Conservation (phyloP, 441 rosid genomes). For the Populus hybrid region DNA sequence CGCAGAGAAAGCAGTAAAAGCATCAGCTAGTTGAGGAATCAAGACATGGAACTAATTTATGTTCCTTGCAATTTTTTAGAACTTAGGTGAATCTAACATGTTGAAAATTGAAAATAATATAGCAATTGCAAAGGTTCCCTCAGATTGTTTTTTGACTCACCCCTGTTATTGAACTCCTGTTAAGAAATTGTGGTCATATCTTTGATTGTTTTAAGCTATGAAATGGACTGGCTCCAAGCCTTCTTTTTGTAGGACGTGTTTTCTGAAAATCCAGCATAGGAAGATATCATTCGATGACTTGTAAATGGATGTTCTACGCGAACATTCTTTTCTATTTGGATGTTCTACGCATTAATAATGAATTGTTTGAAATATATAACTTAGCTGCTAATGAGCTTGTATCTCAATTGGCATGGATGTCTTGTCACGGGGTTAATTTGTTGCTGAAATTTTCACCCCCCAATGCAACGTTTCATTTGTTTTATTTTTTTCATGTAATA, state of each 20-base stretch:
- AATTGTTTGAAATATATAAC: neutral
- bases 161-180: neutral
- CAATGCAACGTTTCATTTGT: too few species aligned
- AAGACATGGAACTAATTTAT: neutral
- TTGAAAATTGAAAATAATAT: conserved; percentile 26
- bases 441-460: too few species aligned
- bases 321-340: too few species aligned
- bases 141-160: neutral
- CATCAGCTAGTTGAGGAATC: conserved; percentile 38
- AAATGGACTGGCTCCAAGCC: neutral
- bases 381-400: neutral
- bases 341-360: neutral
- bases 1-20: conserved; percentile 96
- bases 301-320: neutral
- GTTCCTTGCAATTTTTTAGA: conserved; percentile 8
- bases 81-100: conserved; percentile 3
- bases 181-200: neutral
- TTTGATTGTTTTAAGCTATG: neutral
- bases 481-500: too few species aligned
- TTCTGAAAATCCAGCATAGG: neutral
- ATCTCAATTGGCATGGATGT: neutral
- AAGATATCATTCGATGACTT: neutral
- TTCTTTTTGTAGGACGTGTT: neutral
- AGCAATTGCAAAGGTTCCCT: conserved; percentile 10
- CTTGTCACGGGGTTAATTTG: too few species aligned